Percentiles rank a stretch among this genome's conserved stretches.
Evolutionary conservation across 352 stramenopile genomes (phyloP).

Genomic region (Pythium insidiosum): DNA sequence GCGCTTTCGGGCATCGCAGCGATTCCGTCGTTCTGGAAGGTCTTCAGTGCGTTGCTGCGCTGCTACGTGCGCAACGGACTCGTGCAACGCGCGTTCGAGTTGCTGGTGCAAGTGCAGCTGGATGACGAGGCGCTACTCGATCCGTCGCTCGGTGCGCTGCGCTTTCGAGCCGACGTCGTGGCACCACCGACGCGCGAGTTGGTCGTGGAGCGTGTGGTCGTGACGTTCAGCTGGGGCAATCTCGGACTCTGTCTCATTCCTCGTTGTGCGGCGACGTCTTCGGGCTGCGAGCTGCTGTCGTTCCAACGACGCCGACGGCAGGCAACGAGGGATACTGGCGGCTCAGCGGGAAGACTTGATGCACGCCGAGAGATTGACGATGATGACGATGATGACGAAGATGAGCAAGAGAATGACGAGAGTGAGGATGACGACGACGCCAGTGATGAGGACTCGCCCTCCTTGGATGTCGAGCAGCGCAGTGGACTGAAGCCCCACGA

Average conservation of each 20-base stretch:
- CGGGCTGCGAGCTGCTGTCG: conserved; percentile 20
- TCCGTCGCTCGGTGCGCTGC: conserved; percentile 16
- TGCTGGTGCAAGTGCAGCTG: conserved; percentile 31
- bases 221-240: conserved; percentile 37
- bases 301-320: too few species aligned
- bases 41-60: conserved; percentile 29
- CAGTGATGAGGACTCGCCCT: too few species aligned
- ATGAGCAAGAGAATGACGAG: neutral
- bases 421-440: neutral
- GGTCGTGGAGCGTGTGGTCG: conserved; percentile 34
- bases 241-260: conserved; percentile 28
- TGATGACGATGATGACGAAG: too few species aligned
- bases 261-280: conserved; percentile 1
- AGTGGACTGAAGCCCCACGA: conserved; percentile 18
- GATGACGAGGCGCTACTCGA: conserved; percentile 34
- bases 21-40: conserved; percentile 24
- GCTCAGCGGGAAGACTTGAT: too few species aligned
- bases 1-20: conserved; percentile 22
- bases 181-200: conserved; percentile 18
- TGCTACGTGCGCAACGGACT: conserved; percentile 32
- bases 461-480: neutral
- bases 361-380: too few species aligned
- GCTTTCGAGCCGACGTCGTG: conserved; percentile 28
- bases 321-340: too few species aligned
- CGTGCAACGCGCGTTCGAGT: conserved; percentile 34